phyloP scores from a whole-genome alignment of 768 basidiomycete genomes.

The Termitomyces sp. region DNA sequence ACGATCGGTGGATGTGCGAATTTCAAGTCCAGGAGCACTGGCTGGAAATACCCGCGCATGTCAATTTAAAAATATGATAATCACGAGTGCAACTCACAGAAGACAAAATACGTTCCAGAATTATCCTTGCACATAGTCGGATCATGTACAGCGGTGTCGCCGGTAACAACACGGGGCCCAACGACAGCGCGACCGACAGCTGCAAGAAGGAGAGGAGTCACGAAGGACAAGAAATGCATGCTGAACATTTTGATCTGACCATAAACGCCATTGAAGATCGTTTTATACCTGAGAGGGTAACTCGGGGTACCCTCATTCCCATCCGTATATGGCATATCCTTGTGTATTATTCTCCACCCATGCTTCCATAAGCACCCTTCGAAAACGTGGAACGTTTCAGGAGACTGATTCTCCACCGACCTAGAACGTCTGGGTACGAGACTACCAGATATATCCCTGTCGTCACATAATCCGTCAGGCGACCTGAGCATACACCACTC shows the following conservation, averaged over 20 bases:
- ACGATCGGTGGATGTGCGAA: constrained; percentile 48
- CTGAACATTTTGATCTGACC: neutral
- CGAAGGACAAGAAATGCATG: neutral
- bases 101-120: constrained; percentile 45
- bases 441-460: neutral
- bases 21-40: constrained; percentile 45
- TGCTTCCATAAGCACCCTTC: too few relatives aligned
- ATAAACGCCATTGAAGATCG: neutral
- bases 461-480: neutral
- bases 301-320: neutral
- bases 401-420: too few relatives aligned
- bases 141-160: constrained; percentile 44
- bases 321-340: neutral
- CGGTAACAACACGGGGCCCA: constrained; percentile 36
- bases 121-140: constrained; percentile 51
- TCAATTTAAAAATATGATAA: neutral
- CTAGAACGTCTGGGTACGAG: neutral
- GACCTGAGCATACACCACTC: neutral
- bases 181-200: constrained; percentile 23
- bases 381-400: too few relatives aligned
- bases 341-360: neutral
- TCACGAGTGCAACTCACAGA: constrained; percentile 32
- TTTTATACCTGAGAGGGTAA: neutral
- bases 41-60: constrained; percentile 23
- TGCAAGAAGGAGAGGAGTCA: constrained; percentile 9